A percentile compares a stretch with the other conserved stretches of the same genome.
phyloP scores from a whole-genome alignment of 1,284 basidiomycete species.

The Moesziomyces sp. region DNA sequence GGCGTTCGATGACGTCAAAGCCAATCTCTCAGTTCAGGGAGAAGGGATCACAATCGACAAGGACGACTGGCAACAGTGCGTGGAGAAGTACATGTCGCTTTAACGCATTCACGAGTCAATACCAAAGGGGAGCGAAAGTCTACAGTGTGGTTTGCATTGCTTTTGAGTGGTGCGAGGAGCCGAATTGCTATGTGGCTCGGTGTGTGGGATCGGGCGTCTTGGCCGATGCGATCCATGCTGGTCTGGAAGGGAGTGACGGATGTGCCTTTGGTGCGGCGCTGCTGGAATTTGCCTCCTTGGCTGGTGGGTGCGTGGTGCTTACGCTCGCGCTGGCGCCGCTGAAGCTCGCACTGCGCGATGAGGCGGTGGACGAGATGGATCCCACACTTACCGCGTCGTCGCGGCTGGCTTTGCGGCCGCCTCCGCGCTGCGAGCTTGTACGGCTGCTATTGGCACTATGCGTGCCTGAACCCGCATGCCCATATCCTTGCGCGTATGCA shows the following conservation, averaged over 20 bases:
- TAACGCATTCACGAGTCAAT: neutral
- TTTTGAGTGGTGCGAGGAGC: neutral
- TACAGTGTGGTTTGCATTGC: too few species aligned
- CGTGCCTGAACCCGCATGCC: conserved; percentile 3
- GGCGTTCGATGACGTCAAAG: conserved; percentile 30
- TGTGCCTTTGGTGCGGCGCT: conserved; percentile 8
- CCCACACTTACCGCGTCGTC: conserved; percentile 27
- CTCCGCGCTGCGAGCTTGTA: conserved; percentile 24
- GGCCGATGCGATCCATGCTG: conserved; percentile 24
- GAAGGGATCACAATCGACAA: neutral
- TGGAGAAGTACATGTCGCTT: conserved; percentile 39
- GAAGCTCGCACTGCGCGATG: conserved; percentile 30
- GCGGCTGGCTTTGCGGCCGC: conserved; percentile 1
- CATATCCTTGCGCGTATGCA: neutral
- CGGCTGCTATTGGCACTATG: conserved; percentile 27
- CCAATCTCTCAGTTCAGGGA: neutral
- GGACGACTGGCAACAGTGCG: conserved; percentile 31
- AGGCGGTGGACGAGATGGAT: conserved; percentile 23
- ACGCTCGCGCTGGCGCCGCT: conserved; percentile 15
- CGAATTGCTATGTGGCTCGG: neutral
- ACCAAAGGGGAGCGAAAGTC: too few species aligned
- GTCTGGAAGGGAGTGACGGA: conserved; percentile 36
- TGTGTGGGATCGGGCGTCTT: neutral
- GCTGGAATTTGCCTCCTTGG: neutral
- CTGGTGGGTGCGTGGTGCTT: neutral